phyloP scores from a whole-genome alignment of 306 rosid genomes.

The Medicago arabica region DNA sequence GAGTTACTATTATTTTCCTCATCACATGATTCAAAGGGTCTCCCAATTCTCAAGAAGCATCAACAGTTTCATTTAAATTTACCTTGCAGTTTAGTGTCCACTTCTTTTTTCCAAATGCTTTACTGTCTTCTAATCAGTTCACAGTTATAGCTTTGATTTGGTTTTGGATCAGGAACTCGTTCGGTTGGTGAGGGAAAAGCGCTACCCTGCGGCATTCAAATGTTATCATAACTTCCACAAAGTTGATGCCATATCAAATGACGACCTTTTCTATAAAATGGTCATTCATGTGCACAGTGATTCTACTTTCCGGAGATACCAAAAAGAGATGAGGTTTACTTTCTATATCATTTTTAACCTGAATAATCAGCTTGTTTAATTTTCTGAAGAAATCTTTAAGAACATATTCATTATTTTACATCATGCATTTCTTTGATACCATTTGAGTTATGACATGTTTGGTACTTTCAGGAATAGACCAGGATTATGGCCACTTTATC shows the following conservation, averaged over 20 bases:
- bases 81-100: slow-evolving; percentile 33
- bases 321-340: slow-evolving; percentile 90
- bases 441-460: slow-evolving; percentile 24
- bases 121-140: slow-evolving; percentile 22
- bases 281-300: slow-evolving; percentile 93
- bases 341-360: too few relatives aligned
- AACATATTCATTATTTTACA: slow-evolving; percentile 21
- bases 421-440: slow-evolving; percentile 24
- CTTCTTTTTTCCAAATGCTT: slow-evolving; percentile 22
- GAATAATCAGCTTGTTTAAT: too few relatives aligned
- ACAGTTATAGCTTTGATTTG: slow-evolving; percentile 40
- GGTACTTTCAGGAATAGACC: slow-evolving; percentile 71
- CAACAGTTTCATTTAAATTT: slow-evolving; percentile 30
- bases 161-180: slow-evolving; percentile 69
- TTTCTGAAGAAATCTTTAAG: too few relatives aligned
- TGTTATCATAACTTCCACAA: slow-evolving; percentile 85
- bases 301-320: slow-evolving; percentile 83
- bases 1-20: slow-evolving; percentile 2
- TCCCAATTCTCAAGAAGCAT: slow-evolving; percentile 19
- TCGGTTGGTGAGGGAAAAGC: slow-evolving; percentile 83
- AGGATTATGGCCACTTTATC: slow-evolving; percentile 91
- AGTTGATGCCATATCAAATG: slow-evolving; percentile 65
- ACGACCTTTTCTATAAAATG: slow-evolving; percentile 85
- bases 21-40: slow-evolving; percentile 21
- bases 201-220: slow-evolving; percentile 83